These are phyloP conservation scores for Pseudogymnoascus sp. DNA, from an alignment of 2,329 filamentous ascomycete species.

Conservation along the genomic window DNA sequence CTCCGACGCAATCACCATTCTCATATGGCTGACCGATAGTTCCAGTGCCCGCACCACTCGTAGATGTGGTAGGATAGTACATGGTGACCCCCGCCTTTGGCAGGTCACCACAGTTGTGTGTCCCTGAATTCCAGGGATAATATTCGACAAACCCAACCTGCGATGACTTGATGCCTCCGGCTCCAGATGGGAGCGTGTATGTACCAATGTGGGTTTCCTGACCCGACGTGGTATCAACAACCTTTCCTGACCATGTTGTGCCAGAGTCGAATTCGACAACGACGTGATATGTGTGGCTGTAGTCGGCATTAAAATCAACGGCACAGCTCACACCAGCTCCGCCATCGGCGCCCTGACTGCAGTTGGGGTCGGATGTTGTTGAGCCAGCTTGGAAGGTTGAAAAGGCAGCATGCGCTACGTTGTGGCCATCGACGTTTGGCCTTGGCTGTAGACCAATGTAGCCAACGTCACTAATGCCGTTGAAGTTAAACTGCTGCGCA, in stretches of 20 bases:
- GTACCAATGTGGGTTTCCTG: constrained; percentile 16
- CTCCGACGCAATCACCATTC: not conserved
- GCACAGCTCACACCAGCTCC: constrained; percentile 11
- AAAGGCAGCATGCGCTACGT: not conserved
- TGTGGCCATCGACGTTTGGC: not conserved
- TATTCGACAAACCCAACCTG: not conserved
- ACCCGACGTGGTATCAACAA: constrained; percentile 16
- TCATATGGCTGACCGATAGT: not conserved
- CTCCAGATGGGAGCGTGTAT: constrained; percentile 13
- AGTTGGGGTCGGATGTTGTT: not conserved
- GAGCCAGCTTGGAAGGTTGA: not conserved
- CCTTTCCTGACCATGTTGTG: constrained; percentile 22
- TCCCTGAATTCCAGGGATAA: not conserved
- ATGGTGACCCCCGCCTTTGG: not conserved
- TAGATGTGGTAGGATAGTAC: not conserved
- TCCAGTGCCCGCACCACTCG: not conserved
- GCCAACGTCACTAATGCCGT: not conserved
- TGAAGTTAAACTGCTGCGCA: not conserved
- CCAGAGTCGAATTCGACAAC: constrained; percentile 16
- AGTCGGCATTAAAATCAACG: constrained; percentile 11
- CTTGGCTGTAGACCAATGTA: not conserved
- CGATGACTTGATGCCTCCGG: not conserved
- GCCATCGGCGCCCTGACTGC: not conserved
- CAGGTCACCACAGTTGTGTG: not conserved
- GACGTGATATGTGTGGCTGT: constrained; percentile 19